These are phyloP conservation scores for Umbelopsis isabellina DNA, from an alignment of 192 early-diverging fungal genomes.

Conservation along the genomic window DNA sequence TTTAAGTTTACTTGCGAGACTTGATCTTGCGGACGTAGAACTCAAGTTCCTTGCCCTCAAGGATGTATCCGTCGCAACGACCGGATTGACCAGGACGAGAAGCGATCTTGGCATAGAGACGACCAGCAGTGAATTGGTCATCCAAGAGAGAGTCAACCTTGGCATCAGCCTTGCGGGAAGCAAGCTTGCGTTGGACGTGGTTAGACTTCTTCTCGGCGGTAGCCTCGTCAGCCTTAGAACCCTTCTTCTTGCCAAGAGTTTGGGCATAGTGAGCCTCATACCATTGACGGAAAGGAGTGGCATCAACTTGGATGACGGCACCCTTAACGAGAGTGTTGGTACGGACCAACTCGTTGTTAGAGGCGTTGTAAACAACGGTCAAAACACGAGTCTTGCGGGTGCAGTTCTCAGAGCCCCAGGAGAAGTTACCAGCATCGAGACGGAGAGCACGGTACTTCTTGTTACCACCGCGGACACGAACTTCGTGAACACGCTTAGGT, in stretches of 20 bases:
- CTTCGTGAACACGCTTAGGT: constrained; percentile 92
- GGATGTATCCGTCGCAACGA: constrained; percentile 96
- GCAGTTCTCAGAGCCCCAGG: constrained; percentile 95
- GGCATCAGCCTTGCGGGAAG: constrained; percentile 77
- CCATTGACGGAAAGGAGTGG: constrained; percentile 99
- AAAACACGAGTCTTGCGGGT: constrained; percentile 97
- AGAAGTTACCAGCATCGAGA: constrained; percentile 95
- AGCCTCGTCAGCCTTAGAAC: constrained; percentile 55
- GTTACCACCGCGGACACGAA: constrained; percentile 99
- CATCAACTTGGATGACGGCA: constrained; percentile 96
- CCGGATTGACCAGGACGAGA: constrained; percentile 99
- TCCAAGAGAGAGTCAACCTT: constrained; percentile 88
- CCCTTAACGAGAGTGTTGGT: constrained; percentile 99
- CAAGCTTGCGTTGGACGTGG: constrained; percentile 88
- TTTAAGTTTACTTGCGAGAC: constrained; percentile 34
- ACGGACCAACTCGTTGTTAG: constrained; percentile 99
- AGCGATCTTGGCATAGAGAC: constrained; percentile 89
- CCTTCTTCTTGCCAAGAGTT: constrained; percentile 84
- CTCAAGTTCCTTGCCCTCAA: constrained; percentile 99
- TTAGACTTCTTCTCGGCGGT: constrained; percentile 86
- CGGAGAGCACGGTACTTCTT: constrained; percentile 97
- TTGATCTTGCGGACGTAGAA: constrained; percentile 94
- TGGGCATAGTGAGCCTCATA: constrained; percentile 97
- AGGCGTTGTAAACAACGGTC: constrained; percentile 96
- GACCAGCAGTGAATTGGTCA: constrained; percentile 94